Percentiles rank a stretch among this genome's conserved stretches.
Conservation (phyloP, 2,329 filamentous ascomycete species). For the Botrytis sinoallii region DNA sequence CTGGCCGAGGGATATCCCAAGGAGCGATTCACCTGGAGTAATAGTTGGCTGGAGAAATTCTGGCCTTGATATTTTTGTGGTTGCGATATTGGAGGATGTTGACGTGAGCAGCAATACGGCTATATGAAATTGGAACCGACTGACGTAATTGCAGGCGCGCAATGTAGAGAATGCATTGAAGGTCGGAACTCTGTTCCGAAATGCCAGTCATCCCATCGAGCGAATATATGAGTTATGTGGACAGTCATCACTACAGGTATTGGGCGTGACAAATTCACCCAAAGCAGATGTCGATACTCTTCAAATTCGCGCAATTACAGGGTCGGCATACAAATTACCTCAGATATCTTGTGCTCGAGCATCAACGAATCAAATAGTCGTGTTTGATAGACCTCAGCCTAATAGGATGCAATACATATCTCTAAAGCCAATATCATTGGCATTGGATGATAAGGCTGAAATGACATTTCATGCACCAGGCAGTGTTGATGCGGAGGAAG, state of each 20-base stretch:
- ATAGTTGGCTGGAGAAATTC: slow-evolving; percentile 97
- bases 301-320: slow-evolving; percentile 62
- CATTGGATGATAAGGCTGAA: slow-evolving; percentile 68
- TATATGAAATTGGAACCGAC: slow-evolving; percentile 23
- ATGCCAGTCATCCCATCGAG: slow-evolving; percentile 73
- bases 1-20: slow-evolving; percentile 85
- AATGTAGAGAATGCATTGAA: slow-evolving; percentile 87
- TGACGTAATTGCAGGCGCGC: slow-evolving; percentile 41
- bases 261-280: slow-evolving; percentile 74
- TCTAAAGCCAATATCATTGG: slow-evolving; percentile 80
- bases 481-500: slow-evolving; percentile 69
- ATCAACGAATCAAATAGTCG: slow-evolving; percentile 78
- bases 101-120: slow-evolving; percentile 58
- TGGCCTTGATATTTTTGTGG: slow-evolving; percentile 82
- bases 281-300: slow-evolving; percentile 60
- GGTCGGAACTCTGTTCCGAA: slow-evolving; percentile 77
- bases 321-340: slow-evolving; percentile 56
- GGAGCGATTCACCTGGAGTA: slow-evolving; percentile 72
- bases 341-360: slow-evolving; percentile 69
- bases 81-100: slow-evolving; percentile 85
- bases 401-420: slow-evolving; percentile 96
- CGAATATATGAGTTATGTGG: slow-evolving; percentile 85
- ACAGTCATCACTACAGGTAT: slow-evolving; percentile 75
- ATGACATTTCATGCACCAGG: slow-evolving; percentile 43
- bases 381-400: slow-evolving; percentile 84